phyloP scores from a whole-genome alignment of 345 rosid species.

The Murraya paniculata region DNA sequence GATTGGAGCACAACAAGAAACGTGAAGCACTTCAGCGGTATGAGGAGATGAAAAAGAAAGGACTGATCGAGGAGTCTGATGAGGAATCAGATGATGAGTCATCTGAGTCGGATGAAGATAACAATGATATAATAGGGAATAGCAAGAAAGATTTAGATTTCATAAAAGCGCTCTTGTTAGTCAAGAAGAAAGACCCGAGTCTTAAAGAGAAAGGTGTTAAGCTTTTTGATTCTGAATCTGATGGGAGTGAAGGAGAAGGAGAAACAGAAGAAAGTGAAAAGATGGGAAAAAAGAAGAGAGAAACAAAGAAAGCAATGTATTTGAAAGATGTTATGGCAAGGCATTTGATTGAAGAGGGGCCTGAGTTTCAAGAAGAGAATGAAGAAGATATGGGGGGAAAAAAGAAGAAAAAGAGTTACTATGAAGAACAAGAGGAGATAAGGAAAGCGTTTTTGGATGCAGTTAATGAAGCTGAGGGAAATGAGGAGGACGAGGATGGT shows the following conservation, averaged over 20 bases:
- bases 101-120: slow-evolving; percentile 22
- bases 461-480: slow-evolving; percentile 32
- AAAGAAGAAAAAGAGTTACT: slow-evolving; percentile 34
- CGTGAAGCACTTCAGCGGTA: slow-evolving; percentile 62
- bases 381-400: slow-evolving; percentile 27
- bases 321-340: slow-evolving; percentile 73
- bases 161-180: slow-evolving; percentile 27
- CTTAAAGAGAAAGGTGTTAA: slow-evolving; percentile 37
- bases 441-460: slow-evolving; percentile 57
- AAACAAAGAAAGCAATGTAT: slow-evolving; percentile 39
- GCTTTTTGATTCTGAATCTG: slow-evolving; percentile 55
- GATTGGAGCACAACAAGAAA: slow-evolving; percentile 58
- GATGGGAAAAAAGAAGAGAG: slow-evolving; percentile 13
- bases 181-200: slow-evolving; percentile 44
- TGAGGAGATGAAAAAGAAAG: slow-evolving; percentile 48
- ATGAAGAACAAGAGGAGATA: slow-evolving; percentile 61
- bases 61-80: slow-evolving; percentile 27
- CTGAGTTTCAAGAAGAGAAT: slow-evolving; percentile 45
- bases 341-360: slow-evolving; percentile 69
- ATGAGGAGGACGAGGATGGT: slow-evolving; percentile 33
- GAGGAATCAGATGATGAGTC: slow-evolving; percentile 25
- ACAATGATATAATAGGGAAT: slow-evolving; percentile 11
- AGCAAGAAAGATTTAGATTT: slow-evolving; percentile 37
- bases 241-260: slow-evolving; percentile 28
- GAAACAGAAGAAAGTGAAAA: slow-evolving; percentile 8